phyloP scores from a whole-genome alignment of 2,329 filamentous ascomycete genomes.

The Fonsecaea nubica region DNA sequence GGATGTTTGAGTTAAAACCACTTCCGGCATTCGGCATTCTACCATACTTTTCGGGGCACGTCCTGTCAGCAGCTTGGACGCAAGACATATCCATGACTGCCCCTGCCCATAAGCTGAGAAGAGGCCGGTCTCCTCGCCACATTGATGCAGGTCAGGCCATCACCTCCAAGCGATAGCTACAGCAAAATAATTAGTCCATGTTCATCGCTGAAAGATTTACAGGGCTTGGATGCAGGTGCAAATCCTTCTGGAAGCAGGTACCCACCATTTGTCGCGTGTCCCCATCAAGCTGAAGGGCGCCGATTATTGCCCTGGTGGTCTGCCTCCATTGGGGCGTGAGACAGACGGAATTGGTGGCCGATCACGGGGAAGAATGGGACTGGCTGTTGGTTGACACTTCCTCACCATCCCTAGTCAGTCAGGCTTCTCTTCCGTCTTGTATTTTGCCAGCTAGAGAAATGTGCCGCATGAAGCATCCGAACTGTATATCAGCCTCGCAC shows the following conservation, averaged over 20 bases:
- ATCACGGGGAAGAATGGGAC: background rate
- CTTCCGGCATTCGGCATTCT: background rate
- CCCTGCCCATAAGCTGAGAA: constrained; percentile 14
- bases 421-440: background rate
- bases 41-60: background rate
- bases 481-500: background rate
- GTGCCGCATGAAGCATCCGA: background rate
- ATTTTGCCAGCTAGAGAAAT: background rate
- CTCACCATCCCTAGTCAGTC: background rate
- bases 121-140: constrained; percentile 8
- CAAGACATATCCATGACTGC: background rate
- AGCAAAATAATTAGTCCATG: background rate
- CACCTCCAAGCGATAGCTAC: constrained; percentile 6
- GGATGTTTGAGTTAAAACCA: background rate
- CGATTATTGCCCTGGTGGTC: background rate
- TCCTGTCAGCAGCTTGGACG: constrained; percentile 1
- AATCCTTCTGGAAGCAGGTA: constrained; percentile 26
- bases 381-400: background rate
- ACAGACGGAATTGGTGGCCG: background rate
- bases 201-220: constrained; percentile 3
- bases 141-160: background rate
- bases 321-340: background rate
- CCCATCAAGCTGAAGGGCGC: background rate
- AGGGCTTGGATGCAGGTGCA: constrained; percentile 27
- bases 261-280: constrained; percentile 1